Base-by-base conservation (phyloP, 108 stramenopile genomes). In the Skeletonema tropicum region DNA sequence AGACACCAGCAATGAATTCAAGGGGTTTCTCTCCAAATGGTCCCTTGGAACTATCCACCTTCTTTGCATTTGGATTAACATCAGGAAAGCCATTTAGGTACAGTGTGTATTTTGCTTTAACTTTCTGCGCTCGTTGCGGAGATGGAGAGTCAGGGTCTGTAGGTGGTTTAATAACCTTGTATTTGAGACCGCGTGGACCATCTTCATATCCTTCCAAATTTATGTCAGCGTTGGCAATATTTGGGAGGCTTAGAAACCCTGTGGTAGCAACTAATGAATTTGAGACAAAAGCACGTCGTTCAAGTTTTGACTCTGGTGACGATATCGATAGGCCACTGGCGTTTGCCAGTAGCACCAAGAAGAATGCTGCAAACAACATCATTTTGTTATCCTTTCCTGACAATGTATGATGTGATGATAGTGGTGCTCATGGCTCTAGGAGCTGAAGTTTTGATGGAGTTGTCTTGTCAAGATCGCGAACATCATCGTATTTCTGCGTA, bases 11-110 rank as follows among this genome's bases (percentile, higher is more conserved):
- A 57, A 67, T 38, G 12, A 88, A 81, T 25, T 72, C 80, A 48
- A 87, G 80, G 3, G 86, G 83, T 29, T 39, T 59, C 29, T 79
- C 66, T 9, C 85, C 85, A 48, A 83, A 55, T 30, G 61, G 15
- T 4, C 67, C 67, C n/a, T 73, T 76, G 15, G 64, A 74, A 35
- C 73, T 69, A 71, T 84, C 83, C 21, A 83, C 60, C 57, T 79
- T 72, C 7, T 66, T 65, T 12, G 66, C 29, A 33, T 82, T 76
- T 31, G 76, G 76, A 17, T 48, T 70, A 55, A 73, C 82, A 30
- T 84, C 83, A 7, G 73, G 73, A 61, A 87, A 87, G 7, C 83
- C 83, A 64, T 64, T 73, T 9, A 83, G 57, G 66, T 68, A 84
- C 11, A 87, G 64, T 32, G 80, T 84, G 41, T 87, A 87, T 4